phyloP scores from a whole-genome alignment of 2,329 filamentous ascomycete genomes.

The Nemania bipapillata region DNA sequence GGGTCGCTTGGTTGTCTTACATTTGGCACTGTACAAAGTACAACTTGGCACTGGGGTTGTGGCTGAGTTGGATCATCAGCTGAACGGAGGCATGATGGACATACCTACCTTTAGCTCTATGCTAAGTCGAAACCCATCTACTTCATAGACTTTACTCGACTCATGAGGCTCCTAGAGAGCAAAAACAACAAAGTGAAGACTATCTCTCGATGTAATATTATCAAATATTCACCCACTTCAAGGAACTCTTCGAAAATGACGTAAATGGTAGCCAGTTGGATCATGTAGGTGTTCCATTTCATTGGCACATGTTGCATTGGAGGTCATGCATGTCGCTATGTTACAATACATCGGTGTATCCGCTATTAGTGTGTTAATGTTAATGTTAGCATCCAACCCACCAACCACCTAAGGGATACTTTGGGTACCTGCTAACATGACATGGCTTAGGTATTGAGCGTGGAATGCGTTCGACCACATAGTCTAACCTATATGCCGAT shows the following conservation, averaged over 20 bases:
- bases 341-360: constrained; percentile 6
- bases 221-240: background rate
- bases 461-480: background rate
- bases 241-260: constrained; percentile 10
- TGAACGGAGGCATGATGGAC: background rate
- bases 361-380: constrained; percentile 15
- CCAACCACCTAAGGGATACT: background rate
- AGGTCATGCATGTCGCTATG: background rate
- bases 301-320: background rate
- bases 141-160: background rate
- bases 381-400: too few relatives aligned
- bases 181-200: background rate
- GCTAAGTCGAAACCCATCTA: background rate
- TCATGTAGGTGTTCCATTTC: background rate
- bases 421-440: background rate
- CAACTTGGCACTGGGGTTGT: constrained; percentile 2
- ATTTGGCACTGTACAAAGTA: constrained; percentile 1
- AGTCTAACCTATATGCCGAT: background rate
- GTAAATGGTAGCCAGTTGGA: constrained; percentile 4
- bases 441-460: background rate
- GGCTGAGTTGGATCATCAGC: constrained; percentile 18
- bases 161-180: background rate
- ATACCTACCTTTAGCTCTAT: background rate
- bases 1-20: background rate
- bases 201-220: background rate